phyloP scores from a whole-genome alignment of 306 rosid species.

The Canavalia ensiformis region DNA sequence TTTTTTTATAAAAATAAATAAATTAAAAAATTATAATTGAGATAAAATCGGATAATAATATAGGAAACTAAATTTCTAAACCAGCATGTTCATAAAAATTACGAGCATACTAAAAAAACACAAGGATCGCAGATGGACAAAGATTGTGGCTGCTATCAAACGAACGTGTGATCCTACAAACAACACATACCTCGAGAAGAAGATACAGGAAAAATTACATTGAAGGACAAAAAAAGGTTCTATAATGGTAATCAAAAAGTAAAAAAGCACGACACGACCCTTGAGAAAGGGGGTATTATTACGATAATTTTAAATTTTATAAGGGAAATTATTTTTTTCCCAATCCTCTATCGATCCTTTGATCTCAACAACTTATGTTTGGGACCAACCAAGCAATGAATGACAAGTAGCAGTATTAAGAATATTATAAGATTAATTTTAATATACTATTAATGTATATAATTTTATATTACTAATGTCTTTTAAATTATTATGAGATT shows the following conservation, averaged over 20 bases:
- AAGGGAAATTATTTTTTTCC: background rate
- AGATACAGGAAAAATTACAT: background rate
- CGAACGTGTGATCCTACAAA: slow-evolving; percentile 30
- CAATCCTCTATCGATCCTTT: background rate
- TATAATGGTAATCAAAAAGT: background rate
- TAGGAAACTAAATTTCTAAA: background rate
- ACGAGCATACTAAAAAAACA: background rate
- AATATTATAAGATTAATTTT: too few relatives aligned
- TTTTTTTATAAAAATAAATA: too few relatives aligned
- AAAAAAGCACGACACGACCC: background rate
- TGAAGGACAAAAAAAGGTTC: background rate
- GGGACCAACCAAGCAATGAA: background rate
- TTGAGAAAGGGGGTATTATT: background rate
- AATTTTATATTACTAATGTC: too few relatives aligned
- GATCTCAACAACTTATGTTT: background rate
- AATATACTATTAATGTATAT: too few relatives aligned
- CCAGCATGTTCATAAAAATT: too few relatives aligned
- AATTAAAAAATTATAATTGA: too few relatives aligned
- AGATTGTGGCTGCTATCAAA: slow-evolving; percentile 6
- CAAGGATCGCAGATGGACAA: background rate
- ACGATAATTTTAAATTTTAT: background rate
- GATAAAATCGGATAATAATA: background rate
- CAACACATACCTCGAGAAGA: slow-evolving; percentile 16
- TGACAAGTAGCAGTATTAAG: background rate
- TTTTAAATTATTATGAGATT: background rate